Conservation (phyloP, 495 filamentous ascomycete genomes). For the Pseudotulostoma volvatum region DNA sequence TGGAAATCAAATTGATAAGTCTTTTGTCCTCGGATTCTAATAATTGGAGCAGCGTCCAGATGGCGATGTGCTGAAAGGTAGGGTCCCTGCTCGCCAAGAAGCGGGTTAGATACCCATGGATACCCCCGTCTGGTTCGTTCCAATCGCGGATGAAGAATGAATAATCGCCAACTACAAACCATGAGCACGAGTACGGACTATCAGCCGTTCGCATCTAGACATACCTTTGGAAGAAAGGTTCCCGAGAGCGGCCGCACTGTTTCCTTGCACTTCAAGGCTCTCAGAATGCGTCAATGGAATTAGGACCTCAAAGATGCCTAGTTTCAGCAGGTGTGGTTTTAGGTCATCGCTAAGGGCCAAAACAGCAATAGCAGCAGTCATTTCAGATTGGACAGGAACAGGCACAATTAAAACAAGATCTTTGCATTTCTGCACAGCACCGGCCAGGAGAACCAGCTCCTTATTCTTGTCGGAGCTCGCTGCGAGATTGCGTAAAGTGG, state of each 20-base stretch:
- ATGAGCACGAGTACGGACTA: not conserved
- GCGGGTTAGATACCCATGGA: slow-evolving; percentile 82
- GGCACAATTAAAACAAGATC: slow-evolving; percentile 87
- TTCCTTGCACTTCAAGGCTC: slow-evolving; percentile 95
- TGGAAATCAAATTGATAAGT: slow-evolving; percentile 67
- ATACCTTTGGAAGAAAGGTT: slow-evolving; percentile 95
- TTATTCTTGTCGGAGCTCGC: slow-evolving; percentile 97
- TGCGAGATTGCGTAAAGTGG: slow-evolving; percentile 85
- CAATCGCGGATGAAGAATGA: slow-evolving; percentile 89
- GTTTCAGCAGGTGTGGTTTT: slow-evolving; percentile 75
- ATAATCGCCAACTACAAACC: slow-evolving; percentile 70
- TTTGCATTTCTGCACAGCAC: slow-evolving; percentile 96
- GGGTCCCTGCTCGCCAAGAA: slow-evolving; percentile 90
- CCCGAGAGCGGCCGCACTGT: slow-evolving; percentile 87
- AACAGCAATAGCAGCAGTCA: slow-evolving; percentile 98
- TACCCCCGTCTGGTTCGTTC: slow-evolving; percentile 80
- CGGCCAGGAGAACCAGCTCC: slow-evolving; percentile 84
- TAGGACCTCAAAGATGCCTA: slow-evolving; percentile 91
- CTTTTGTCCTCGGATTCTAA: slow-evolving; percentile 84
- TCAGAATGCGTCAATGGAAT: slow-evolving; percentile 89
- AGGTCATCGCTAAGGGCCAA: slow-evolving; percentile 90
- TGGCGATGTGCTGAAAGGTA: slow-evolving; percentile 97
- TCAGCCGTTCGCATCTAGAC: slow-evolving; percentile 1
- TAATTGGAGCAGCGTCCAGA: slow-evolving; percentile 92
- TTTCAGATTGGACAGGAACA: slow-evolving; percentile 89